phyloP scores from a whole-genome alignment of 805 yeast genomes.

The Yarrowia sp. region DNA sequence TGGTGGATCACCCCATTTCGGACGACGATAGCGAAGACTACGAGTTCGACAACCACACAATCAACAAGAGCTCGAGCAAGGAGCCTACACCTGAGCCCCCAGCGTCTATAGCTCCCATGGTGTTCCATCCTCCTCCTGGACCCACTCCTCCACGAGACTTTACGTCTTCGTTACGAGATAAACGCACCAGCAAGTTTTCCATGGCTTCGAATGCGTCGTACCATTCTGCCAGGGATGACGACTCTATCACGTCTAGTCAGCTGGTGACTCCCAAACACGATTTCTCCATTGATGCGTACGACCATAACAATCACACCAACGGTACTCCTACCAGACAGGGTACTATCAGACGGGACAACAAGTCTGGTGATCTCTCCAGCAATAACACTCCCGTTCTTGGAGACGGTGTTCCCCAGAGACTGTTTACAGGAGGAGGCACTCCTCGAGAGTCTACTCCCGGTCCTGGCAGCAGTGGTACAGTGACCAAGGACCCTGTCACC shows the following conservation, averaged over 20 bases:
- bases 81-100: constrained; percentile 23
- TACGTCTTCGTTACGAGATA: constrained; percentile 6
- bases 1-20: constrained; percentile 26
- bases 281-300: constrained; percentile 6
- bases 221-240: constrained; percentile 26
- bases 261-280: constrained; percentile 25
- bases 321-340: constrained; percentile 6
- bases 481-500: neutral
- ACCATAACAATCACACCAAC: constrained; percentile 15
- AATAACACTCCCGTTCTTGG: neutral
- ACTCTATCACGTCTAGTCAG: neutral
- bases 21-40: constrained; percentile 26
- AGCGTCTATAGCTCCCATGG: constrained; percentile 8
- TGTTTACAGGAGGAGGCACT: neutral
- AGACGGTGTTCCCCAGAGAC: constrained; percentile 2
- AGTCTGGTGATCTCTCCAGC: neutral
- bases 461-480: constrained; percentile 8
- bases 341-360: neutral
- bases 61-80: constrained; percentile 1
- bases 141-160: constrained; percentile 25
- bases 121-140: constrained; percentile 8
- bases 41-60: constrained; percentile 2
- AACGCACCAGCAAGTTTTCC: constrained; percentile 21
- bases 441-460: constrained; percentile 8
- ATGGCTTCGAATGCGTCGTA: constrained; percentile 22